These are phyloP conservation scores for Debaryomyces prosopidis DNA, from an alignment of 805 yeast species.

Conservation along the genomic window DNA sequence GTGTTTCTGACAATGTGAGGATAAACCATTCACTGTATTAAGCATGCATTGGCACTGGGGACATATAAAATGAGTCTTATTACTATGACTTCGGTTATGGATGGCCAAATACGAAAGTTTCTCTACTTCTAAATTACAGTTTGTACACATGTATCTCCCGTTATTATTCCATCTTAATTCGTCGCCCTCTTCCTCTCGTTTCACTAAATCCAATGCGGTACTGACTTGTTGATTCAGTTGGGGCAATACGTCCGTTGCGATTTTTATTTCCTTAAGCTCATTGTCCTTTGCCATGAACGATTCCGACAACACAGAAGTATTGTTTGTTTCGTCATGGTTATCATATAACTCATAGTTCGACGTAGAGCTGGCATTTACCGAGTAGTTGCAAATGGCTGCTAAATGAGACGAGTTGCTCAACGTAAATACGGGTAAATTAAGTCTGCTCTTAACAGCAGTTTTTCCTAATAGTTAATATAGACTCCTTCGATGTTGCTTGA, in stretches of 20 bases:
- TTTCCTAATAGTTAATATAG: background rate
- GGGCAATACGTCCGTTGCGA: no score
- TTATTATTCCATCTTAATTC: background rate
- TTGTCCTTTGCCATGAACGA: background rate
- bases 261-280: background rate
- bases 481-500: background rate
- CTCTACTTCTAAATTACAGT: background rate
- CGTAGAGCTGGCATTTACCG: no score
- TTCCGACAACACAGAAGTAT: background rate
- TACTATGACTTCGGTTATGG: conserved; percentile 6
- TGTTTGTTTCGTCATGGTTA: no score
- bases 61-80: conserved; percentile 3
- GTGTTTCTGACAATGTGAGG: conserved; percentile 7
- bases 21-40: background rate
- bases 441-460: background rate
- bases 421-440: background rate
- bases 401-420: background rate
- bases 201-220: no score
- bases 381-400: no score
- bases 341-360: no score
- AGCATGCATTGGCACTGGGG: conserved; percentile 1
- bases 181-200: no score
- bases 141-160: conserved; percentile 1
- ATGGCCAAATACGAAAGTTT: conserved; percentile 7
- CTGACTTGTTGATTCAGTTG: no score